Percentiles rank a stretch among this genome's conserved stretches.
These are phyloP conservation scores for Chlamydomonas sp. DNA, from an alignment of 139 green algal species.

Conservation along the genomic window DNA sequence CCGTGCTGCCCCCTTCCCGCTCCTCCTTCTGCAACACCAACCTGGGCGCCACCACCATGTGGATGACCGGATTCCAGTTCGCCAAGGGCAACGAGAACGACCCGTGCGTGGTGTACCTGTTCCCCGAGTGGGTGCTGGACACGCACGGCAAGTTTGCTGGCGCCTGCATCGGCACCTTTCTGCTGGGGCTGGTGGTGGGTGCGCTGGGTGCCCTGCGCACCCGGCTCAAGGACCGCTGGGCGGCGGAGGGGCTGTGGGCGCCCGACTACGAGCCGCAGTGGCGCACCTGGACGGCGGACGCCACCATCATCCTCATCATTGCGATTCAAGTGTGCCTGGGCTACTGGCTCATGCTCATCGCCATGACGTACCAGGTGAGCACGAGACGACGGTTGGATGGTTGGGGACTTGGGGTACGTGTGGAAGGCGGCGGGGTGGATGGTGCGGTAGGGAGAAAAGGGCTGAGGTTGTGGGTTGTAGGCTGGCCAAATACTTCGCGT, in stretches of 20 bases:
- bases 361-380: slow-evolving; percentile 41
- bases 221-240: not conserved
- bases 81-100: not conserved
- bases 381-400: too few relatives aligned
- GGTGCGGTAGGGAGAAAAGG: too few relatives aligned
- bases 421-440: too few relatives aligned
- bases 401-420: too few relatives aligned
- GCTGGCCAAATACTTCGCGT: too few relatives aligned
- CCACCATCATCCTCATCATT: not conserved
- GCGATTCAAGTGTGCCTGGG: slow-evolving; percentile 28
- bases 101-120: slow-evolving; percentile 49
- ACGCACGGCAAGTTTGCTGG: slow-evolving; percentile 38
- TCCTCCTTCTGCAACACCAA: slow-evolving; percentile 44
- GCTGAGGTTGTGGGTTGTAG: too few relatives aligned
- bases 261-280: not conserved
- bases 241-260: not conserved
- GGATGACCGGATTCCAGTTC: slow-evolving; percentile 53
- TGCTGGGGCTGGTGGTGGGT: slow-evolving; percentile 30
- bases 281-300: not conserved
- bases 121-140: slow-evolving; percentile 42
- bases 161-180: slow-evolving; percentile 49
- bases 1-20: not conserved
- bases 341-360: slow-evolving; percentile 44
- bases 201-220: not conserved
- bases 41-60: slow-evolving; percentile 43